Evolutionary conservation across 2,329 filamentous ascomycete species (phyloP).

Genomic region (Pseudovirgaria hyperparasitica): DNA sequence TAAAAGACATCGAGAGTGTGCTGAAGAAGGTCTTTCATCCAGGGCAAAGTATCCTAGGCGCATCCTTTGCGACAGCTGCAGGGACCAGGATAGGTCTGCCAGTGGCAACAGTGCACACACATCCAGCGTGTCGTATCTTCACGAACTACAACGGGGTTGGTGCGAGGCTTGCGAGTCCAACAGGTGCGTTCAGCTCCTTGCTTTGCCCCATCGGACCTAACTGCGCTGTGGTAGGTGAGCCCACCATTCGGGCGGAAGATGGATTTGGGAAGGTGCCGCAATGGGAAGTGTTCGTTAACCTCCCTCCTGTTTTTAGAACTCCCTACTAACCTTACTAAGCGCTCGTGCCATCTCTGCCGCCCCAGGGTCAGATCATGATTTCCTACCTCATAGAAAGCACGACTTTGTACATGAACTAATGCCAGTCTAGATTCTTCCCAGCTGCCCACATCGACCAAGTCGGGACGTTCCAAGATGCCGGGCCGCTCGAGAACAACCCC

Average conservation of each 20-base stretch:
- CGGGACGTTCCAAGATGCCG: conserved; percentile 10
- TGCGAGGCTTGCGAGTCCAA: conserved; percentile 5
- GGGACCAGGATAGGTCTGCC: conserved; percentile 7
- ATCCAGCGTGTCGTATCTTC: conserved; percentile 7
- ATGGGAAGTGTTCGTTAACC: conserved; percentile 8
- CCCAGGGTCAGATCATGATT: conserved; percentile 6
- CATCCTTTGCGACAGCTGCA: conserved; percentile 6
- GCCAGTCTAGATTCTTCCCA: conserved; percentile 9
- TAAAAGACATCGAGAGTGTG: conserved; percentile 6
- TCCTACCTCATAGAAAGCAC: too few species aligned
- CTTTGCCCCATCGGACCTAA: conserved; percentile 4
- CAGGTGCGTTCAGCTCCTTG: conserved; percentile 5
- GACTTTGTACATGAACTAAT: conserved; percentile 3
- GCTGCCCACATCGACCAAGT: conserved; percentile 9
- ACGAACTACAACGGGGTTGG: conserved; percentile 9
- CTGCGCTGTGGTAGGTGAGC: too few species aligned
- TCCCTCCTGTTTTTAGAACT: conserved; percentile 1
- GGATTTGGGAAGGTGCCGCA: conserved; percentile 7
- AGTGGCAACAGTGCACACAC: conserved; percentile 6
- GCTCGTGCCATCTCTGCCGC: conserved; percentile 7
- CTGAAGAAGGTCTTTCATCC: conserved; percentile 7
- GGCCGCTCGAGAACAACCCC: conserved; percentile 9
- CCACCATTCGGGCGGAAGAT: conserved; percentile 9
- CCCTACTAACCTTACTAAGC: conserved; percentile 5
- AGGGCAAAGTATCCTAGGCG: conserved; percentile 7